Evolutionary conservation across 1,284 basidiomycete genomes (phyloP), one percentile per base, ranked within the genome.

Genomic region (Pseudozyma hubeiensis): DNA sequence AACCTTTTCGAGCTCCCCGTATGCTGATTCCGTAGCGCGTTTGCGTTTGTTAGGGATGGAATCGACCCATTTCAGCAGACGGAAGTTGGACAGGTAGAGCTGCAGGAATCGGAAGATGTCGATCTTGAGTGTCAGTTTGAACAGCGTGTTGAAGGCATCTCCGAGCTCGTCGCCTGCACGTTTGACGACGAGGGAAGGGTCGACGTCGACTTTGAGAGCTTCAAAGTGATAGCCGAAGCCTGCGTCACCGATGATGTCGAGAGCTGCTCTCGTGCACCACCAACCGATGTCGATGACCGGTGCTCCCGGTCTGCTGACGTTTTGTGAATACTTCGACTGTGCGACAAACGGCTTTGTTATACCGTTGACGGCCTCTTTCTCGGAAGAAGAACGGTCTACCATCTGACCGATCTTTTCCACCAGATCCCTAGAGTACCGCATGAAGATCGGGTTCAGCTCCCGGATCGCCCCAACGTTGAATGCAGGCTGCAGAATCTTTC

Each of bases 401-500:
- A 75, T 75, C 13, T 47, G 31, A 9, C 60, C 61, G 19, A 78
- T 62, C 48, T 77, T 65, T 1, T 59, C 56, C 3, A 58, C 55
- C 7, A 81, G 62, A 4, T 43, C 37, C 7, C 56, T 52, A 0
- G 66, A 64, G 48, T 81, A 75, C 30, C 52, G 52, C 50, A 70
- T 64, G 40, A 82, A 81, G 47, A 70, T 62, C 2, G 80, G 80
- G 37, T 50, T 67, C 7, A 84, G 56, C 16, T 78, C 75, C 9
- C 78, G 62, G 39, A 84, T 74, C 5, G 79, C 67, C 1, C 70
- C 64, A 4, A 68, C 57, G 39, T 56, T 65, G 51, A 84, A 83
- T 1, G 81, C 82, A 1, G 82, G 82, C 33, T 79, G 73, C 16
- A 83, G 35, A 45, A 83, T 73, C 37, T 78, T 75, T 5, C 79